Percentiles rank a stretch among this genome's conserved stretches.
Conservation (phyloP, 805 yeast genomes). For the Sungouiozyma ichnusensis region DNA sequence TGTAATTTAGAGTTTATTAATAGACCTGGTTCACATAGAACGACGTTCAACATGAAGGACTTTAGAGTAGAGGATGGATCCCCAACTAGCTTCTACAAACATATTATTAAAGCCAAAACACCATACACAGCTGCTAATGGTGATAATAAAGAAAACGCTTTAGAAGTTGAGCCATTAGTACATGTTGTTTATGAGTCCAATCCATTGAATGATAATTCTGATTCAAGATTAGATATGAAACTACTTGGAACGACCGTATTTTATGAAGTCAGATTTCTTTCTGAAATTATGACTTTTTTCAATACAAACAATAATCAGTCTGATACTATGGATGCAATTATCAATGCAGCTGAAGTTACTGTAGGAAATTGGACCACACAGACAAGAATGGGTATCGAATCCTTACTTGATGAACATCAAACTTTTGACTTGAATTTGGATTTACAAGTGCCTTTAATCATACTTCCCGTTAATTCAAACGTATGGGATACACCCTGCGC, state of each 20-base stretch:
- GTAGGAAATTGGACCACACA: conserved; percentile 84
- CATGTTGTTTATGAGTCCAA: conserved; percentile 73
- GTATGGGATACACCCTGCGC: conserved; percentile 81
- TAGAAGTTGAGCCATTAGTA: conserved; percentile 51
- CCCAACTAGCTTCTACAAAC: conserved; percentile 66
- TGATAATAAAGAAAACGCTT: conserved; percentile 15
- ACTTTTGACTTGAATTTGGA: conserved; percentile 79
- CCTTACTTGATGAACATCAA: conserved; percentile 89
- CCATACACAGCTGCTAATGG: conserved; percentile 27
- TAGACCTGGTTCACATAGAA: conserved; percentile 65
- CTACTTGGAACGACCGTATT: conserved; percentile 81
- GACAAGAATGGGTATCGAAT: conserved; percentile 85
- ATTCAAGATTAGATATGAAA: conserved; percentile 62
- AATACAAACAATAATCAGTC: conserved; percentile 76
- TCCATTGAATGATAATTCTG: conserved; percentile 79
- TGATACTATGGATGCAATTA: conserved; percentile 81
- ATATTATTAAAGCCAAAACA: conserved; percentile 75
- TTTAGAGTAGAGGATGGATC: conserved; percentile 84
- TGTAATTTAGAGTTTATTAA: conserved; percentile 64
- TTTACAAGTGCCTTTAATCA: conserved; percentile 85
- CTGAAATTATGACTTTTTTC: conserved; percentile 65
- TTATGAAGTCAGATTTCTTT: conserved; percentile 77
- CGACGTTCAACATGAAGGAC: conserved; percentile 68
- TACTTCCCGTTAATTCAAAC: conserved; percentile 72
- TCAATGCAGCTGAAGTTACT: conserved; percentile 92